These are phyloP conservation scores for Aschersonia sp. DNA, from an alignment of 2,329 filamentous ascomycete species.

Conservation along the genomic window DNA sequence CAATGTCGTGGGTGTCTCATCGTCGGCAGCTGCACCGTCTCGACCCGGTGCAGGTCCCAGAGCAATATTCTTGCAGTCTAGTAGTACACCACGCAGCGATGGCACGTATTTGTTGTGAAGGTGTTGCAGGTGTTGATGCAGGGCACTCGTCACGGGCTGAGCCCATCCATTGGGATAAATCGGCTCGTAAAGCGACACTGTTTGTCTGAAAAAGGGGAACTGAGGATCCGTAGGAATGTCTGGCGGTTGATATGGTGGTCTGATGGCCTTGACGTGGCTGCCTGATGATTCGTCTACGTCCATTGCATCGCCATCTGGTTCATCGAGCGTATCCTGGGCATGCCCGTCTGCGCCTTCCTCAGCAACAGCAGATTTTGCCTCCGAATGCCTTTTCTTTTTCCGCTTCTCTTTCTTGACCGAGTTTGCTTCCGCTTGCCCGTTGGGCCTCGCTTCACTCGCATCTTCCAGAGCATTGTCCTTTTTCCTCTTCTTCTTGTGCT, in stretches of 20 bases:
- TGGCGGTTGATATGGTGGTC: constrained; percentile 16
- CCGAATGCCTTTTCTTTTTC: constrained; percentile 9
- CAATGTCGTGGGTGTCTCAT: constrained; percentile 30
- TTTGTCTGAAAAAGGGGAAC: constrained; percentile 67
- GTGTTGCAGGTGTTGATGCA: constrained; percentile 60
- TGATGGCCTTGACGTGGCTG: constrained; percentile 6
- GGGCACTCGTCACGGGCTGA: constrained; percentile 54
- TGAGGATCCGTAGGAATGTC: constrained; percentile 24
- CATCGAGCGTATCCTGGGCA: constrained; percentile 7
- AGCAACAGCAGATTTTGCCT: neutral
- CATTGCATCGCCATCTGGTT: neutral
- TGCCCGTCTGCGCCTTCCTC: constrained; percentile 1
- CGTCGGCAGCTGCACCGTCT: constrained; percentile 28
- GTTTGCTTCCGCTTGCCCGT: constrained; percentile 9
- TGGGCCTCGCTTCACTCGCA: neutral
- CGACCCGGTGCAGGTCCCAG: constrained; percentile 45
- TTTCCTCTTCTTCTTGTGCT: constrained; percentile 10
- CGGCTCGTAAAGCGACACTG: constrained; percentile 65
- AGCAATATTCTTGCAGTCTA: constrained; percentile 56
- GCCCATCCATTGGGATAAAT: constrained; percentile 58
- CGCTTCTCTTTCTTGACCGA: constrained; percentile 17
- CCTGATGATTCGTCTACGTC: constrained; percentile 9
- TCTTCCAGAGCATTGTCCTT: constrained; percentile 3
- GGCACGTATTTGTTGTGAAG: constrained; percentile 65
- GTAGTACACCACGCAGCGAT: constrained; percentile 56